A percentile compares a stretch with the other conserved stretches of the same genome.
Evolutionary conservation across 2,329 filamentous ascomycete species (phyloP).

Genomic region (Fusarium duplospermum): DNA sequence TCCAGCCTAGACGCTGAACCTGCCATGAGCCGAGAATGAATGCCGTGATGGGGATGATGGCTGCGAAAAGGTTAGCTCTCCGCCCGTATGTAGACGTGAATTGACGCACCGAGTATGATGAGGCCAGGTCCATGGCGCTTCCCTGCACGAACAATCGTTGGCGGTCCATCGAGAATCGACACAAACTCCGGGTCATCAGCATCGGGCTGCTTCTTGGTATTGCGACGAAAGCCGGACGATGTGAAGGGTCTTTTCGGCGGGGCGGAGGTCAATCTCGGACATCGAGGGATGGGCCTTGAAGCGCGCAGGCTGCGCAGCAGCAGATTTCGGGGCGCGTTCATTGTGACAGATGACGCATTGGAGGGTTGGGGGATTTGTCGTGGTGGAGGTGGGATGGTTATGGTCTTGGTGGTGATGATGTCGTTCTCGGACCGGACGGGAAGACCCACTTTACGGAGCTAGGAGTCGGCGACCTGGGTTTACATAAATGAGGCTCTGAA

Average conservation of each 20-base stretch:
- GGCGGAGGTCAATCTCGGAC: slow-evolving; percentile 17
- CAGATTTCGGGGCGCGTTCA: slow-evolving; percentile 45
- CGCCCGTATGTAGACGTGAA: background rate
- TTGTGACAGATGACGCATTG: slow-evolving; percentile 31
- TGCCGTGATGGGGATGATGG: slow-evolving; percentile 89
- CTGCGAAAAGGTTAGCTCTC: slow-evolving; percentile 49
- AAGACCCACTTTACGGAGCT: slow-evolving; percentile 13
- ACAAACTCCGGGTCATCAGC: slow-evolving; percentile 83
- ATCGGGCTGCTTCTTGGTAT: slow-evolving; percentile 55
- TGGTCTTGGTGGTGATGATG: slow-evolving; percentile 24
- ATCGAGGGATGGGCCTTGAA: slow-evolving; percentile 17
- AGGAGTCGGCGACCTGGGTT: background rate
- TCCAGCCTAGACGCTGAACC: slow-evolving; percentile 92
- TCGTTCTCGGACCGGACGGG: slow-evolving; percentile 17
- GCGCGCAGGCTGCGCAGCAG: slow-evolving; percentile 44
- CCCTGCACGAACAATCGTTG: slow-evolving; percentile 80
- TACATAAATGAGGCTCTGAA: background rate
- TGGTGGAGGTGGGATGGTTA: background rate
- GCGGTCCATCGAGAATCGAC: slow-evolving; percentile 88
- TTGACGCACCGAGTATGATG: slow-evolving; percentile 74
- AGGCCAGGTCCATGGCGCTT: slow-evolving; percentile 82
- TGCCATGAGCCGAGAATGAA: slow-evolving; percentile 96
- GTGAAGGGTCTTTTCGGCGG: slow-evolving; percentile 32
- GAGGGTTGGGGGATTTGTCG: background rate
- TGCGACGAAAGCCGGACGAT: slow-evolving; percentile 34